Evolutionary conservation across 192 early-diverging fungal species (phyloP), one percentile per base, ranked within the genome.

Genomic region (Allomyces javanicus): DNA sequence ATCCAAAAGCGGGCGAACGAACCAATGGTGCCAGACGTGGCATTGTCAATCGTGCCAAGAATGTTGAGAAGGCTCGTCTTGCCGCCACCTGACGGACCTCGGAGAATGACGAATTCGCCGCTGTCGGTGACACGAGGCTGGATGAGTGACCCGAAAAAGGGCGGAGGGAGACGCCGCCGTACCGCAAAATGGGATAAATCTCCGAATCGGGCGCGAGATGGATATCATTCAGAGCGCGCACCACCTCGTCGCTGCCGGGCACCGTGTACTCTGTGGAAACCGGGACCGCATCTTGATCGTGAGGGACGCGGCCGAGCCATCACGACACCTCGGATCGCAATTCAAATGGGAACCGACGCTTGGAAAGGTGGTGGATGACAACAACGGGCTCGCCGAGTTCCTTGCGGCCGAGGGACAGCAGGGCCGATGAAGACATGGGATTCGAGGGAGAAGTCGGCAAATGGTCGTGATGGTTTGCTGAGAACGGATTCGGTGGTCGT

Each of bases 61-160:
- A 76, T 63, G 45, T 70, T 72, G 10, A 83, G 65, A 9, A 83
- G 66, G 0, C 71, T 78, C 22, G 76, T 71, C 64, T 80, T 80
- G 24, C 73, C 78, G 0, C 75, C 70, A 17, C 79, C 79, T 21
- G 70, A 72, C 3, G 75, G 67, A 1, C 79, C 79, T 25, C 78
- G 70, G 67, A 81, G 73, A 21, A 77, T 73, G 11, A 72, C 72
- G 25, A 81, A 67, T 26, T 74, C 45, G 14, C 75, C 75, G 33
- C 33, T 40, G 33, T 40, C 33, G 33, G 33, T 40, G 33, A 40
- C 33, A 40, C 33, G 33, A 40, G 7, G 33, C 33, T 9, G 33
- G 33, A 40, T 40, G 33, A 40, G 33, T 40, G 33, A 40, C 33
- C 5, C 33, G 26, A 40, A 40, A 26, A 40, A 40, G 33, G 33